Percentiles rank a stretch among this genome's conserved stretches.
Evolutionary conservation across 1,139 yeast species (phyloP).

Genomic region (Saccharomyces hybrid): DNA sequence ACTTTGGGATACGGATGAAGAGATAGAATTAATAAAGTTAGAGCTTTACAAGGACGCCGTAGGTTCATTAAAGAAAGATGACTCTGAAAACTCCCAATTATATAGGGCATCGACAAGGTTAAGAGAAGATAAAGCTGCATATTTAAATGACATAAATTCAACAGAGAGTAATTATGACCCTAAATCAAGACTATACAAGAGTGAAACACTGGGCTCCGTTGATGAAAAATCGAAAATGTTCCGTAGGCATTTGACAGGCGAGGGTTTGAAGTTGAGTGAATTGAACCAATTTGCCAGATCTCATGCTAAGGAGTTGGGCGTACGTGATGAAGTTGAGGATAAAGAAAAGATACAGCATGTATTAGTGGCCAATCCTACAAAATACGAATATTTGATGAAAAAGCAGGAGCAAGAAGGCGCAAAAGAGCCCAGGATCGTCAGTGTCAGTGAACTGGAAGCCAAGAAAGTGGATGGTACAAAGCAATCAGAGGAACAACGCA

Average conservation of each 20-base stretch:
- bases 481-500: conserved; percentile 17
- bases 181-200: conserved; percentile 31
- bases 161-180: conserved; percentile 30
- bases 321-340: conserved; percentile 23
- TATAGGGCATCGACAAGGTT: conserved; percentile 24
- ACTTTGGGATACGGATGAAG: conserved; percentile 26
- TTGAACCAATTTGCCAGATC: conserved; percentile 22
- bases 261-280: conserved; percentile 25
- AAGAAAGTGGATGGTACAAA: conserved; percentile 18
- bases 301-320: conserved; percentile 23
- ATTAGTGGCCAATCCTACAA: conserved; percentile 32
- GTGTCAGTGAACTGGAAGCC: conserved; percentile 16
- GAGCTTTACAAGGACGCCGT: conserved; percentile 20
- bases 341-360: conserved; percentile 25
- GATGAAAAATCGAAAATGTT: conserved; percentile 31
- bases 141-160: conserved; percentile 26
- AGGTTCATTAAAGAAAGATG: conserved; percentile 15
- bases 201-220: conserved; percentile 25
- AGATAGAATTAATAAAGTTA: conserved; percentile 24
- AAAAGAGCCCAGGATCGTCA: conserved; percentile 2
- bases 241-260: conserved; percentile 31
- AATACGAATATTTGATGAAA: conserved; percentile 23
- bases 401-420: conserved; percentile 3
- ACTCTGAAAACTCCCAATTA: conserved; percentile 11
- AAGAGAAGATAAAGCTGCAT: conserved; percentile 31